Evolutionary conservation across 768 basidiomycete species (phyloP).

Genomic region (Candolleomyces aberdarensis): DNA sequence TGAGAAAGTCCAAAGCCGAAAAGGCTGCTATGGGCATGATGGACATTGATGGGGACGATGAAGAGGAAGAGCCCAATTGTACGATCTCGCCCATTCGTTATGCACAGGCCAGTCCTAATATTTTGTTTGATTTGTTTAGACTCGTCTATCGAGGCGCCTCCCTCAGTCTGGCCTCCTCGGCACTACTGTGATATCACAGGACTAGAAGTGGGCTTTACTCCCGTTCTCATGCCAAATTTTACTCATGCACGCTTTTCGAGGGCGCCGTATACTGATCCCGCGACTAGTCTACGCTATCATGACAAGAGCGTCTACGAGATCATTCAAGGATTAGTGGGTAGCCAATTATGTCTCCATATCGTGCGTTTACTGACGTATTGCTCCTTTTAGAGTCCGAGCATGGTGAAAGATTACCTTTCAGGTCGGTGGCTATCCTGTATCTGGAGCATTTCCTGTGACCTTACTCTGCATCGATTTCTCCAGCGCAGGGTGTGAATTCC

Average conservation of each 20-base stretch:
- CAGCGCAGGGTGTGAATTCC: slow-evolving; percentile 36
- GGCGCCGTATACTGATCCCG: slow-evolving; percentile 85
- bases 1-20: slow-evolving; percentile 48
- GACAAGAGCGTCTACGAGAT: slow-evolving; percentile 87
- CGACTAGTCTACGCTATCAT: slow-evolving; percentile 76
- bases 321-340: slow-evolving; percentile 65
- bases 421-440: slow-evolving; percentile 31
- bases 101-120: neutral
- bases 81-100: slow-evolving; percentile 17
- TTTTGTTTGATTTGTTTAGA: slow-evolving; percentile 37
- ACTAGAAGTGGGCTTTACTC: slow-evolving; percentile 52
- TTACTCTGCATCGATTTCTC: slow-evolving; percentile 1
- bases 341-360: neutral
- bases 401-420: slow-evolving; percentile 74
- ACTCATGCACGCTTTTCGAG: slow-evolving; percentile 18
- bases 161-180: slow-evolving; percentile 71
- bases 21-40: slow-evolving; percentile 27
- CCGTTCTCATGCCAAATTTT: neutral
- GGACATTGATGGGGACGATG: slow-evolving; percentile 54
- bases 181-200: slow-evolving; percentile 88
- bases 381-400: slow-evolving; percentile 53
- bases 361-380: neutral
- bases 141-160: slow-evolving; percentile 80
- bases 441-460: neutral
- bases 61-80: slow-evolving; percentile 75